These are phyloP conservation scores for Eucalyptus shirleyi DNA, from an alignment of 345 rosid genomes.

Conservation along the genomic window DNA sequence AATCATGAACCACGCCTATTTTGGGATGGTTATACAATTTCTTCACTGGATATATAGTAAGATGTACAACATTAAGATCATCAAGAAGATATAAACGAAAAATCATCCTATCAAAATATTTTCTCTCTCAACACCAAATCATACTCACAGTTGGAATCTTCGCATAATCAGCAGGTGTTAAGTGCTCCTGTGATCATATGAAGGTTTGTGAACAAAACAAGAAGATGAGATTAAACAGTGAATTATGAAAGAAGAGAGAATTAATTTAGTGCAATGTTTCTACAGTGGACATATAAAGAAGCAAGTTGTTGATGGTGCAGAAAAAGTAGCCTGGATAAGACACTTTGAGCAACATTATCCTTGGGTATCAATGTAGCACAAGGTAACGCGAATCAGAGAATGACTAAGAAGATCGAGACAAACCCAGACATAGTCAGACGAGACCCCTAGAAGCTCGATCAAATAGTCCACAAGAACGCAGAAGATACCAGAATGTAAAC, in stretches of 20 bases:
- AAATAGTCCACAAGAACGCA: conserved; percentile 57
- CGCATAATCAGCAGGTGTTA: conserved; percentile 66
- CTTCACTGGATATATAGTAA: not conserved
- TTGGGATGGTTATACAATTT: not conserved
- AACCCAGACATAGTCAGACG: conserved; percentile 56
- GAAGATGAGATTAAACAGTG: not conserved
- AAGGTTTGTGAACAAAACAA: not conserved
- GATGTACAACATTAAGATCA: not conserved
- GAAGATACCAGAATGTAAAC: conserved; percentile 32
- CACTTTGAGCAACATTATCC: too few relatives aligned
- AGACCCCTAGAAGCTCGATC: conserved; percentile 39
- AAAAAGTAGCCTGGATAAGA: too few relatives aligned
- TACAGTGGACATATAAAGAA: too few relatives aligned
- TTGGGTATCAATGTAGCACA: too few relatives aligned
- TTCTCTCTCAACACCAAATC: not conserved
- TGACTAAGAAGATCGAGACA: not conserved
- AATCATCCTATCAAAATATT: not conserved
- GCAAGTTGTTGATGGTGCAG: too few relatives aligned
- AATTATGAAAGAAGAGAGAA: not conserved
- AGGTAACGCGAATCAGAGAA: too few relatives aligned
- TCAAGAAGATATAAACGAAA: not conserved
- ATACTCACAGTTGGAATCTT: conserved; percentile 74
- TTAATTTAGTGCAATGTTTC: not conserved
- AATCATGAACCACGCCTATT: not conserved
- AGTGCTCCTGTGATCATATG: conserved; percentile 63